phyloP scores from a whole-genome alignment of 345 rosid genomes.

The Populus euphratica region DNA sequence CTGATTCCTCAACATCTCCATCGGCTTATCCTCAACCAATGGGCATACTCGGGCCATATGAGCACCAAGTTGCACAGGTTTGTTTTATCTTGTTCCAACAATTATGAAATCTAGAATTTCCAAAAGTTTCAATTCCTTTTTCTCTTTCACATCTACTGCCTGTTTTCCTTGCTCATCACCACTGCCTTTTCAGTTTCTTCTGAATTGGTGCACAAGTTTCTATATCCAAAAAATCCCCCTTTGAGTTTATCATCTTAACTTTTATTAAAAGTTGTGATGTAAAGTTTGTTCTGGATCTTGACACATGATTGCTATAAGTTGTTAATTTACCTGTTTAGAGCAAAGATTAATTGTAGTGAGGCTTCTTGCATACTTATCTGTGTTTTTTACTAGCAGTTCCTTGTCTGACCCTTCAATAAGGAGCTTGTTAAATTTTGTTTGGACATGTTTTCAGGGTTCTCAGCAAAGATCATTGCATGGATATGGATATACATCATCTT shows the following conservation, averaged over 20 bases:
- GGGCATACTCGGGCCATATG: slow-evolving; percentile 76
- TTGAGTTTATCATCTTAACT: background rate
- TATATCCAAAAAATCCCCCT: background rate
- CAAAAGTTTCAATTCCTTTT: background rate
- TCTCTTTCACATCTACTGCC: too few relatives aligned
- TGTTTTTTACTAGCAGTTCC: background rate
- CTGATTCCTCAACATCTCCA: slow-evolving; percentile 37
- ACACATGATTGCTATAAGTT: background rate
- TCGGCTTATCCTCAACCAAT: slow-evolving; percentile 53
- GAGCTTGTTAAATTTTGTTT: background rate
- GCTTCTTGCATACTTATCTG: background rate
- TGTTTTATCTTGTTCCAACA: background rate
- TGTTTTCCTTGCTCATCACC: background rate
- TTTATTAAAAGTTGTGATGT: background rate
- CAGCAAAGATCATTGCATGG: slow-evolving; percentile 42
- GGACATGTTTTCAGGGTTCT: slow-evolving; percentile 11
- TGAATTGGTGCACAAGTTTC: background rate
- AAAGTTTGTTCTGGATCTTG: background rate
- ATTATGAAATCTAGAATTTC: background rate
- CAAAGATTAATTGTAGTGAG: background rate
- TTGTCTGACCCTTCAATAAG: background rate
- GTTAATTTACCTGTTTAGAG: background rate
- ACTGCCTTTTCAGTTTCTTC: background rate
- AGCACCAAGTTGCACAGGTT: slow-evolving; percentile 60
- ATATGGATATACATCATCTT: slow-evolving; percentile 43